Percentiles rank a stretch among this genome's conserved stretches.
Evolutionary conservation across 2,329 filamentous ascomycete species (phyloP).

Genomic region (Phialemonium atrogriseum): DNA sequence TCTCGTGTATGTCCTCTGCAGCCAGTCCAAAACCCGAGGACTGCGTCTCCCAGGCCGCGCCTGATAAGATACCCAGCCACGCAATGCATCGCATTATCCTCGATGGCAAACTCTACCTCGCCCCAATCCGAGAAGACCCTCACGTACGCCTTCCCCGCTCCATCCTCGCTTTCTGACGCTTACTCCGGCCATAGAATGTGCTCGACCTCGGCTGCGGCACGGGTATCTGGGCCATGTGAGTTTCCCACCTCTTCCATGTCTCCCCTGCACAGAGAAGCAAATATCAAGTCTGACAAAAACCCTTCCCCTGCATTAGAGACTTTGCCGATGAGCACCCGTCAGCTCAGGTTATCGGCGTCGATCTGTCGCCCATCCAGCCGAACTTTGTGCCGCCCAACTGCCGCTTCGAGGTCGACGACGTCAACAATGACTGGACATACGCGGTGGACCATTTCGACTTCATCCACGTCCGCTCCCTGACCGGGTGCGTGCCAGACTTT

Average conservation of each 20-base stretch:
- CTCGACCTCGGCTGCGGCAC: no score
- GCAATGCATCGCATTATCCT: slow-evolving; percentile 33
- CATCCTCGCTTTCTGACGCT: no score
- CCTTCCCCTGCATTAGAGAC: no score
- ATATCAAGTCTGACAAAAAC: slow-evolving; percentile 25
- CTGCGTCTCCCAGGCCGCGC: no score
- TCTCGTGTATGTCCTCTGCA: slow-evolving; percentile 23
- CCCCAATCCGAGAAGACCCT: no score
- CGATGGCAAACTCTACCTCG: no score
- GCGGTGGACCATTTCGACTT: slow-evolving; percentile 44
- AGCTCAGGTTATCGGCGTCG: slow-evolving; percentile 34
- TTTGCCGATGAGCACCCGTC: slow-evolving; percentile 31
- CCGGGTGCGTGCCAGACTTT: slow-evolving; percentile 46
- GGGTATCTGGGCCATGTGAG: no score
- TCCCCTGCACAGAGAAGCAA: background rate
- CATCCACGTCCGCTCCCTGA: slow-evolving; percentile 47
- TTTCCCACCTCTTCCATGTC: slow-evolving; percentile 34
- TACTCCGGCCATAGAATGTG: no score
- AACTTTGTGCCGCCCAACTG: slow-evolving; percentile 50
- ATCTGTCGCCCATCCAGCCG: slow-evolving; percentile 44
- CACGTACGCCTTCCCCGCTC: no score
- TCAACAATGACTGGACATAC: slow-evolving; percentile 39
- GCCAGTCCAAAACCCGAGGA: background rate
- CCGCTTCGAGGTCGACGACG: slow-evolving; percentile 38
- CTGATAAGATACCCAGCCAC: slow-evolving; percentile 15